Evolutionary conservation across 768 basidiomycete genomes (phyloP).

Genomic region (Candolleomyces efflorescens): DNA sequence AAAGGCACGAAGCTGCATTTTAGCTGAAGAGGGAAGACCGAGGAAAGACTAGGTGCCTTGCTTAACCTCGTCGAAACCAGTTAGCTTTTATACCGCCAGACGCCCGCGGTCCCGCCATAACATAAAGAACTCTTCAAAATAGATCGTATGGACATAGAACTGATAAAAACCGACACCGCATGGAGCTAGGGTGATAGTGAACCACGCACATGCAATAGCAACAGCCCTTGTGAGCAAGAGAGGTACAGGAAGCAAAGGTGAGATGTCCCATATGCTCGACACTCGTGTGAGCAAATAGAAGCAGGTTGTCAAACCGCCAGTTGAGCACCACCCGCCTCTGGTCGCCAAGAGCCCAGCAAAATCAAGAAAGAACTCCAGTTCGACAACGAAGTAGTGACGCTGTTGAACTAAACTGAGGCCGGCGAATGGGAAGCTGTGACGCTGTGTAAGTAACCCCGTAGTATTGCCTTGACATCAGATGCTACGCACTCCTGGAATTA

Average conservation of each 20-base stretch:
- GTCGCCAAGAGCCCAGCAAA: neutral
- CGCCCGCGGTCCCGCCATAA: neutral
- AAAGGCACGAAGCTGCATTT: constrained; percentile 21
- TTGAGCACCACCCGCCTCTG: neutral
- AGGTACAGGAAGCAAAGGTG: neutral
- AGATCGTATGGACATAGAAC: neutral
- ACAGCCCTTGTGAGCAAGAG: neutral
- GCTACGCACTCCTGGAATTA: neutral
- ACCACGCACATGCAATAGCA: neutral
- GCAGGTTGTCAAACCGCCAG: neutral
- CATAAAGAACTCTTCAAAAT: neutral
- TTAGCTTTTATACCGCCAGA: constrained; percentile 4
- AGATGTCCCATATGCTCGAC: neutral
- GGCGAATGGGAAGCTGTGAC: too few relatives aligned
- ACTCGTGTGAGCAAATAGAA: neutral
- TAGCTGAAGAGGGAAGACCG: neutral
- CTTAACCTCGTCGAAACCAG: neutral
- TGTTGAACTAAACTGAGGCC: too few relatives aligned
- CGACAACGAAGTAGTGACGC: neutral
- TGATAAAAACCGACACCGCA: neutral
- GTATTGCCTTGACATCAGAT: neutral
- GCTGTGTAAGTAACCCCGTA: neutral
- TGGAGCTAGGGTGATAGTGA: neutral
- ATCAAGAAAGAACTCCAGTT: neutral
- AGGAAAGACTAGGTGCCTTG: constrained; percentile 1